These are phyloP conservation scores for Aspergillus sp. DNA, from an alignment of 2,329 filamentous ascomycete species.

Conservation along the genomic window DNA sequence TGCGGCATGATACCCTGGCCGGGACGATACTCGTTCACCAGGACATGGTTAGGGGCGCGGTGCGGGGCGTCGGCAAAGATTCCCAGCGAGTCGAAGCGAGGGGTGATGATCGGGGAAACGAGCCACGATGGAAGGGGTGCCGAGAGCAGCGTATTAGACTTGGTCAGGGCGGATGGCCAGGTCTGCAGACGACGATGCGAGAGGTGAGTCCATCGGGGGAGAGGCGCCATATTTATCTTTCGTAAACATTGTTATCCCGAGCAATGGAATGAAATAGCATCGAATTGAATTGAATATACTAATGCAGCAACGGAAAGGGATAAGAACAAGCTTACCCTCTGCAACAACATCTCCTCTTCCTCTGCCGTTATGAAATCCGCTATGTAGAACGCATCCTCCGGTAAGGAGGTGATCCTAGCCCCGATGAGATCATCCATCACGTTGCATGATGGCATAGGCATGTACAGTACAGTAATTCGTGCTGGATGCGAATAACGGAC, in stretches of 20 bases:
- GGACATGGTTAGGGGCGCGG: conserved; percentile 76
- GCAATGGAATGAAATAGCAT: not conserved
- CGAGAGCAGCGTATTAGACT: conserved; percentile 71
- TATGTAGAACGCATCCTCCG: conserved; percentile 71
- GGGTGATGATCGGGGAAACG: conserved; percentile 61
- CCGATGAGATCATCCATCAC: conserved; percentile 27
- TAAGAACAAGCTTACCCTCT: conserved; percentile 56
- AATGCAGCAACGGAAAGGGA: not conserved
- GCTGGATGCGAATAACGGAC: too few species aligned
- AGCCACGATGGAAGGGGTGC: conserved; percentile 74
- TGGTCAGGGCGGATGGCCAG: conserved; percentile 80
- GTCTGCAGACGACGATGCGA: conserved; percentile 88
- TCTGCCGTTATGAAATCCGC: conserved; percentile 75
- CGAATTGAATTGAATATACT: not conserved
- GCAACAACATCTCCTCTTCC: conserved; percentile 70
- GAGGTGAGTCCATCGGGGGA: conserved; percentile 80
- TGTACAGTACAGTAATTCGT: not conserved
- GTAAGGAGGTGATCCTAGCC: conserved; percentile 32
- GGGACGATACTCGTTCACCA: conserved; percentile 87
- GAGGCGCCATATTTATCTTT: conserved; percentile 58
- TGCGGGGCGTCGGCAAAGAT: conserved; percentile 69
- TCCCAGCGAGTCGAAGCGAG: conserved; percentile 50
- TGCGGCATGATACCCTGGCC: conserved; percentile 97
- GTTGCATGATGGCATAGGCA: not conserved
- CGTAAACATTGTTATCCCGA: not conserved